A percentile compares a stretch with the other conserved stretches of the same genome.
These are phyloP conservation scores for Dactylis glomerata DNA, from an alignment of 176 grass and related monocot genomes.

Conservation along the genomic window DNA sequence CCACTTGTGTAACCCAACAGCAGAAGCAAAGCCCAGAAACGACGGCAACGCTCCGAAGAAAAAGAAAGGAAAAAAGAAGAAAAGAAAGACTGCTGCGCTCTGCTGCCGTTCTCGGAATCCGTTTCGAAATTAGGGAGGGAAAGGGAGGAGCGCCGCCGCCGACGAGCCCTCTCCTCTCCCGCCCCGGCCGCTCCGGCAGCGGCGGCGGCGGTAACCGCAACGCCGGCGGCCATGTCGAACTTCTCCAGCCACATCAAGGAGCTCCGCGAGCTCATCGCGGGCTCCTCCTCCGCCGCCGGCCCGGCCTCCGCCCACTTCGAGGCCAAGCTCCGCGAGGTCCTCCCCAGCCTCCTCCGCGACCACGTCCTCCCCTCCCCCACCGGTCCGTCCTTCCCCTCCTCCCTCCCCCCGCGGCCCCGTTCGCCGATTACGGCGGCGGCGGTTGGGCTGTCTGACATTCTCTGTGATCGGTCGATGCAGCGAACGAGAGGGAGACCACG, in stretches of 20 bases:
- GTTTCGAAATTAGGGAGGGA: constrained; percentile 18
- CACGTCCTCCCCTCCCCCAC: constrained; percentile 59
- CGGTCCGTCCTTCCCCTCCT: constrained; percentile 6
- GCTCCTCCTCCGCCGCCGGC: constrained; percentile 23
- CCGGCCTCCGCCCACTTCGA: constrained; percentile 53
- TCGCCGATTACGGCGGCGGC: too few species aligned
- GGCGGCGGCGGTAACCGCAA: too few species aligned
- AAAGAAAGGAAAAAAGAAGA: not conserved
- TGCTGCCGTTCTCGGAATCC: not conserved
- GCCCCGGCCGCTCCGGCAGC: not conserved
- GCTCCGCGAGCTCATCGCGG: constrained; percentile 65
- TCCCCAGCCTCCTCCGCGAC: constrained; percentile 81
- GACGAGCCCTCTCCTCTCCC: not conserved
- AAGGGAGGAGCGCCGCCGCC: not conserved
- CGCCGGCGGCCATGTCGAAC: constrained; percentile 44
- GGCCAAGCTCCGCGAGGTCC: constrained; percentile 69
- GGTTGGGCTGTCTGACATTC: not conserved
- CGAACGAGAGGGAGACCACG: constrained; percentile 59
- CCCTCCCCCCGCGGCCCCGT: too few species aligned
- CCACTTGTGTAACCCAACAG: not conserved
- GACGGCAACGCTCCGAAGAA: not conserved
- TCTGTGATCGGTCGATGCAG: constrained; percentile 29
- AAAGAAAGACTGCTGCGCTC: not conserved
- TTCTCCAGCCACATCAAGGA: constrained; percentile 65
- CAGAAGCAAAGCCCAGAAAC: not conserved